Base-by-base conservation (phyloP, 1,284 basidiomycete genomes). In the Pisolithus thermaeus region DNA sequence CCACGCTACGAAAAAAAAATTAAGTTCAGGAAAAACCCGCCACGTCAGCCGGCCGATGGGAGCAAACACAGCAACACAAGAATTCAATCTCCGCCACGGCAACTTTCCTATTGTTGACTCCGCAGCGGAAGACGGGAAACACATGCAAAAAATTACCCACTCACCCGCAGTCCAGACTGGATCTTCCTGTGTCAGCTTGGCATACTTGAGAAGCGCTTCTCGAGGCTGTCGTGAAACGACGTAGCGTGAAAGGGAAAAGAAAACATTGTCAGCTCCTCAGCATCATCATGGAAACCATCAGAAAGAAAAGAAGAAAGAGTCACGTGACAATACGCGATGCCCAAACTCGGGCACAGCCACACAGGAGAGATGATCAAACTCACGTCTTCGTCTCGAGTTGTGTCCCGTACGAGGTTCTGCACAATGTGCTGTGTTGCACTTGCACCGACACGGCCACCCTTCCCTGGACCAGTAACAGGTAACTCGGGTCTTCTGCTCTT, bases 361-460 rank as follows among this genome's bases (percentile, higher is more conserved):
- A 55, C 53, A 54, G 54, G 54, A 47, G 43, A 43, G 28, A 23
- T 40, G 25, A 16, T 11, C 30, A 49, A 37, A 16, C 93, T 79
- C 74, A 96, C 93, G 72, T 97, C 94, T 72, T 95, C 86, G 72
- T 91, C 90, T 62, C 91, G 74, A 41, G 88, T 90, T 56, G 84
- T 90, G 65, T 94, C 90, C 64, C 89, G 80, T 51, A 94, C 92
- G 65, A 99, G 73, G 61, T 90, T 89, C 71, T 97, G 92, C 41
- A 99, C 93, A 56, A 97, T 82, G 63, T 96, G 91, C 59, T 97
- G 92, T 44, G 90, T 97, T 4, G 93, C 96, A 70, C 90, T 93
- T 36, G 92, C 90, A 23, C 97, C 97, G 43, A 99, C 90, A 28
- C 96, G 75, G 44, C 97, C 97, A 27, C 95, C 96, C 61, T 80